Evolutionary conservation across 2,329 filamentous ascomycete genomes (phyloP).

Genomic region (Sarocladium kiliense): DNA sequence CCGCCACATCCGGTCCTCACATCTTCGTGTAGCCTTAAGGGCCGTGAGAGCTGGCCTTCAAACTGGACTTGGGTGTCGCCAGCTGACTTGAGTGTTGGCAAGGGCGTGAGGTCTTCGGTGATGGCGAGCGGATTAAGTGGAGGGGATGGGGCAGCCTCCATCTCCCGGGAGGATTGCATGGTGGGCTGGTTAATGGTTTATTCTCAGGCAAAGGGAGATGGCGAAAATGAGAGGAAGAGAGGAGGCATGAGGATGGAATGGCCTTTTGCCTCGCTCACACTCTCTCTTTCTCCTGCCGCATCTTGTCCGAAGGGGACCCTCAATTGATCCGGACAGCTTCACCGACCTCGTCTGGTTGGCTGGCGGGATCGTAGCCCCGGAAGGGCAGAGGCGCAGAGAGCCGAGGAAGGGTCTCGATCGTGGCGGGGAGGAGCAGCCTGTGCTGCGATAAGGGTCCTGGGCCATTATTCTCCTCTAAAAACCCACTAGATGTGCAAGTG

Average conservation of each 20-base stretch:
- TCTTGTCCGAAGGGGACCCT: constrained; percentile 12
- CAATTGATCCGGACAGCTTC: constrained; percentile 15
- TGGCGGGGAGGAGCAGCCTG: background rate
- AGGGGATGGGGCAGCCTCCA: constrained; percentile 32
- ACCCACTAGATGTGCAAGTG: too few species aligned
- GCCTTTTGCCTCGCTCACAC: background rate
- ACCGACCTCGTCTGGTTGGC: constrained; percentile 1
- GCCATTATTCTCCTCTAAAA: too few species aligned
- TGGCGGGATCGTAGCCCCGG: background rate
- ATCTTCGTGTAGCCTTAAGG: constrained; percentile 78
- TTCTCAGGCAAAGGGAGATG: background rate
- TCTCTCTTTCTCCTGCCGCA: background rate
- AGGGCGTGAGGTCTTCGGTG: constrained; percentile 52
- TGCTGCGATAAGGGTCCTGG: background rate
- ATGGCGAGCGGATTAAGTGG: constrained; percentile 46
- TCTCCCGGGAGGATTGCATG: constrained; percentile 14
- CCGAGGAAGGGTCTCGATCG: constrained; percentile 9
- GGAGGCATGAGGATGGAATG: background rate
- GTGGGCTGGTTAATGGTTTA: background rate
- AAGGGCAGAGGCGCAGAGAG: background rate
- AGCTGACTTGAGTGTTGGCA: constrained; percentile 53
- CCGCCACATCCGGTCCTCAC: constrained; percentile 85
- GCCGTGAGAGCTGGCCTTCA: constrained; percentile 64
- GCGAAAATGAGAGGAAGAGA: background rate
- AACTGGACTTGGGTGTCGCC: constrained; percentile 56